Conservation (phyloP, 768 basidiomycete species). For the Phanerochaete carnosa region DNA sequence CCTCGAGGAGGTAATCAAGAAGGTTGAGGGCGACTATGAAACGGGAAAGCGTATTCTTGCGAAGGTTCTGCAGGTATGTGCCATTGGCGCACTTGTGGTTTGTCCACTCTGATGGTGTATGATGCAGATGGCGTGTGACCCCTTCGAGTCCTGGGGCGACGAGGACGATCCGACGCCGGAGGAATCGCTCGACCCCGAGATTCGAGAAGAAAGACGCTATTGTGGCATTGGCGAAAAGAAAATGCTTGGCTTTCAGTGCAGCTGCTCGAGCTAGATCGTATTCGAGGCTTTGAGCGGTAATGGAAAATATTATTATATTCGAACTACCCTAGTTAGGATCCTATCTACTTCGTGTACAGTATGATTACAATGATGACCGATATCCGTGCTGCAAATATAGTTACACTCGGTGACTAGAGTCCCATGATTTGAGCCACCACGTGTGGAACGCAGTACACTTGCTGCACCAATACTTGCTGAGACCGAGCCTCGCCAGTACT, state of each 20-base stretch:
- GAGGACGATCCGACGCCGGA: constrained; percentile 50
- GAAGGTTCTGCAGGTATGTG: constrained; percentile 77
- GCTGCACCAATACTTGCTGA: no score
- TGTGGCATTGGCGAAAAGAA: constrained; percentile 75
- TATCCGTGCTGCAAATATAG: no score
- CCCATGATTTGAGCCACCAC: no score
- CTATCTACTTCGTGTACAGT: background rate
- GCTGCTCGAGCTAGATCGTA: constrained; percentile 71
- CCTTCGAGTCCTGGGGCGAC: constrained; percentile 87
- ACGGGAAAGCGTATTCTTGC: constrained; percentile 67
- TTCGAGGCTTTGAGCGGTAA: background rate
- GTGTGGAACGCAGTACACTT: no score
- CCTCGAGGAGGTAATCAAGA: constrained; percentile 85
- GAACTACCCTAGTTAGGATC: background rate
- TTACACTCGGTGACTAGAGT: no score
- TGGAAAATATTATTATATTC: background rate
- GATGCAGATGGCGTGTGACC: constrained; percentile 77
- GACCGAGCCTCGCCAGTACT: no score
- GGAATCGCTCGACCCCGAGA: constrained; percentile 50
- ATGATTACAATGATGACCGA: no score
- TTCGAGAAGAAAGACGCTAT: constrained; percentile 65
- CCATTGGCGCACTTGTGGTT: background rate
- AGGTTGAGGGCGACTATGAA: constrained; percentile 62
- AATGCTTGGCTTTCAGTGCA: constrained; percentile 90
- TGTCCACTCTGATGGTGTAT: background rate